Conservation (phyloP, 495 filamentous ascomycete genomes). For the Podospora pseudoanserina region DNA sequence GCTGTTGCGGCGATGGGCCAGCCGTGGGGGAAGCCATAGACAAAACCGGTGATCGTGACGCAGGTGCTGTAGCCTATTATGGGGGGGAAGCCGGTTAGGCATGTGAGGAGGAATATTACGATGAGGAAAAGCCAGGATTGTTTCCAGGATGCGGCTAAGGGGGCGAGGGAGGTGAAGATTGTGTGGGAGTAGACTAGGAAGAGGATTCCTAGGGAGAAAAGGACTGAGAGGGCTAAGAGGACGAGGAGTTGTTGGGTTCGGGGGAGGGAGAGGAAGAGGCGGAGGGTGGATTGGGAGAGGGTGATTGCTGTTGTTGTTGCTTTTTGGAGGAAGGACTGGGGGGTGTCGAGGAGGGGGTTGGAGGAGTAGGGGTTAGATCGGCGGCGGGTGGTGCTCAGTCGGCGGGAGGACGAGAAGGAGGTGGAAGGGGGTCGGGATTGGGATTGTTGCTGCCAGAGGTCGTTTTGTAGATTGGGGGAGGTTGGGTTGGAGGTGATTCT, state of each 20-base stretch:
- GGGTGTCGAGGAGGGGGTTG: not conserved
- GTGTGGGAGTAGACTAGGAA: conserved; percentile 72
- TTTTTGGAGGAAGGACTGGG: conserved; percentile 18
- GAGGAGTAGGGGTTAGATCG: conserved; percentile 22
- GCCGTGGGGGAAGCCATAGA: conserved; percentile 89
- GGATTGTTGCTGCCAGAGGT: conserved; percentile 15
- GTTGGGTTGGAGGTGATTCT: not conserved
- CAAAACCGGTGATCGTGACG: conserved; percentile 82
- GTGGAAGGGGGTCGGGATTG: conserved; percentile 11
- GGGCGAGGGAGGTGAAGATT: conserved; percentile 69
- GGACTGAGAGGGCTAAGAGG: conserved; percentile 45
- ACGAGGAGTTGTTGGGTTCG: conserved; percentile 59
- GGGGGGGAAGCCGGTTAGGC: conserved; percentile 73
- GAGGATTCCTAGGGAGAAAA: conserved; percentile 54
- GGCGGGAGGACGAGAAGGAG: conserved; percentile 12
- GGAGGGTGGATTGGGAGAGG: conserved; percentile 23
- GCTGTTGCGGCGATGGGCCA: conserved; percentile 83
- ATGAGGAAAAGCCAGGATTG: conserved; percentile 69
- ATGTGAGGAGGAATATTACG: conserved; percentile 56
- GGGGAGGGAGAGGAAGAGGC: conserved; percentile 46
- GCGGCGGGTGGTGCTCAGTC: conserved; percentile 10
- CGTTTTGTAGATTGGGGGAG: conserved; percentile 4
- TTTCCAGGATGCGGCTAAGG: conserved; percentile 70
- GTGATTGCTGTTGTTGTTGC: conserved; percentile 19
- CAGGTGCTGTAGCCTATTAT: conserved; percentile 85